phyloP scores from a whole-genome alignment of 768 basidiomycete species.

The Agrocybe pediades region DNA sequence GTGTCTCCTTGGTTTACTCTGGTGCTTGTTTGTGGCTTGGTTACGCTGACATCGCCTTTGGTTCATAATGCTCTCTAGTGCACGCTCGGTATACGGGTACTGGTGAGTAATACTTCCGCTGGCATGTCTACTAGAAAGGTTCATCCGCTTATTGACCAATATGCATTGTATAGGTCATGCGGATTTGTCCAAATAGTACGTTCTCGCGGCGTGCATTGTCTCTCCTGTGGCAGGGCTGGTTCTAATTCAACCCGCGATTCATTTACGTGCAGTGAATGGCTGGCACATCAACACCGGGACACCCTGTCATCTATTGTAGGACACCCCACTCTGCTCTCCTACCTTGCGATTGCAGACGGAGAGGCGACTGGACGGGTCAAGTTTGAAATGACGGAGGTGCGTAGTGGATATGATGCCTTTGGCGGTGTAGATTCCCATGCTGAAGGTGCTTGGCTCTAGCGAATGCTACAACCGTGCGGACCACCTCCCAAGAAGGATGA shows the following conservation, averaged over 20 bases:
- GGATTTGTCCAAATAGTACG: conserved; percentile 94
- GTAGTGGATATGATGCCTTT: conserved; percentile 11
- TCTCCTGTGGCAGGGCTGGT: not conserved
- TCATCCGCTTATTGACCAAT: conserved; percentile 7
- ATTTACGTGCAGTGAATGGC: conserved; percentile 80
- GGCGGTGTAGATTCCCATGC: not conserved
- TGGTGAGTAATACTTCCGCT: conserved; percentile 63
- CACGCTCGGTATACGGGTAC: conserved; percentile 97
- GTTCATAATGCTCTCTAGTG: conserved; percentile 52
- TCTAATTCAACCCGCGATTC: not conserved
- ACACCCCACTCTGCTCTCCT: conserved; percentile 84
- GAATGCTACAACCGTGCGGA: conserved; percentile 94
- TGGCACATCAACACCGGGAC: conserved; percentile 96
- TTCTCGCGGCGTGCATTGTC: conserved; percentile 16
- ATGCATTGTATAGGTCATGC: conserved; percentile 80
- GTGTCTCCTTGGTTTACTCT: conserved; percentile 29
- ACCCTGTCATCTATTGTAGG: conserved; percentile 93
- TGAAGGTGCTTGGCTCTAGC: conserved; percentile 33
- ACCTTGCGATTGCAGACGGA: conserved; percentile 90
- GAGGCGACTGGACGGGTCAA: conserved; percentile 87
- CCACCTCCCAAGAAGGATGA: conserved; percentile 91
- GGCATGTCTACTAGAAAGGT: conserved; percentile 3
- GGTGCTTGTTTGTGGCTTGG: not conserved
- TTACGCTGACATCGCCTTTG: conserved; percentile 16
- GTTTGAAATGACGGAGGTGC: conserved; percentile 96